Base-by-base conservation (phyloP, 768 basidiomycete species). In the Cantharellus cinnabarinus region DNA sequence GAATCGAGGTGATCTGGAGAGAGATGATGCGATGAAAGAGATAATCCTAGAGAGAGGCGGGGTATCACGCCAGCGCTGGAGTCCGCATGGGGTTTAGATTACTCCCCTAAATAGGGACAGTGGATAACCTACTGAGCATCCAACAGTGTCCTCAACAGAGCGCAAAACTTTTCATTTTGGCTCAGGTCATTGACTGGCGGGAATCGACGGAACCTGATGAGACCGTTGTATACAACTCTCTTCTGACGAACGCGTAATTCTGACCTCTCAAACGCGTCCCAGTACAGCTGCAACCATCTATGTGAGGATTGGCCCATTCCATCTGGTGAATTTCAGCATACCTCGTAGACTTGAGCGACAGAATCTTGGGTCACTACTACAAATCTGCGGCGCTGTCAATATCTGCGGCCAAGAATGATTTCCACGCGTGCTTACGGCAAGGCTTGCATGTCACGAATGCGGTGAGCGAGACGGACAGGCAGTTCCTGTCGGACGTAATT, bases 401-500 rank as follows among this genome's bases (percentile, higher is more conserved):
- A 29, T 29, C 20, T 29, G 20, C 20, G 20, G 20, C 20, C 0
- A 29, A 29, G 20, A 29, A 29, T 29, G 20, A 29, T 29, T 29
- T 29, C 20, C 20, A 29, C 20, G 1, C 20, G 20, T 10, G 7
- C 10, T 10, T 7, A 90, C 3, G 90, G 89, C 53, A 94, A 73
- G 1, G 80, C 74, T 70, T 94, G 90, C 64, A 94, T 74, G 66
- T 94, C 90, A 59, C 86, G 79, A 61, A 93, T 70, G 53, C 90
- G 78, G 68, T 93, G 89, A 3, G 89, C 83, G 65, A 91, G 85
- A 42, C 89, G 80, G 10, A 89, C 80, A 5, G 90, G 89, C 3
- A 94, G 71, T 66, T 94, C 89, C 3, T 85, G 85, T 57, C 89
- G 80, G 50, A 94, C 87, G 70, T 90, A 89, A 68, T 90, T 90